A percentile compares a stretch with the other conserved stretches of the same genome.
Conservation (phyloP, 2,329 filamentous ascomycete genomes). For the Cladosporium sp. region DNA sequence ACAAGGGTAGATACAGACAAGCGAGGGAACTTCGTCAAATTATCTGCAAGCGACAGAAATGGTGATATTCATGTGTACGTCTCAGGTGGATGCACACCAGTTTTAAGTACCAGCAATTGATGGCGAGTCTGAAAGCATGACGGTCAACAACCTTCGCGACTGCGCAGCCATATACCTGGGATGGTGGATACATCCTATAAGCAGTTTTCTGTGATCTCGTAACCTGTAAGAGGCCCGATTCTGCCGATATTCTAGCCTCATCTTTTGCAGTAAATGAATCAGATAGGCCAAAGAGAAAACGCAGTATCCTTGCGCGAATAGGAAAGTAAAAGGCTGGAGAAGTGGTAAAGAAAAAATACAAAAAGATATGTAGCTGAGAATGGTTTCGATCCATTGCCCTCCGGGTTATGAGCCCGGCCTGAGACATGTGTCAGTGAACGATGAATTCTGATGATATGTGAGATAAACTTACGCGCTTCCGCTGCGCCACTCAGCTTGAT, state of each 20-base stretch:
- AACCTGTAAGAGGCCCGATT: too few species aligned
- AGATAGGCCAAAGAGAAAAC: background rate
- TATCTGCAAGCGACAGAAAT: too few species aligned
- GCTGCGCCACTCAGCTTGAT: constrained; percentile 11
- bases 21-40: too few species aligned
- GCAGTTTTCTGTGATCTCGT: too few species aligned
- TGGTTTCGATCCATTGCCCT: constrained; percentile 13
- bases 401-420: constrained; percentile 11
- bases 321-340: background rate
- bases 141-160: background rate
- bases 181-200: too few species aligned
- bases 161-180: too few species aligned
- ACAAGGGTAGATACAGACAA: background rate
- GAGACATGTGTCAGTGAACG: background rate
- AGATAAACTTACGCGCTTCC: background rate
- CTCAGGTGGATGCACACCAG: background rate
- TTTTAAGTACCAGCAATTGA: background rate
- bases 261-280: too few species aligned
- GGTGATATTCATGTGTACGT: too few species aligned
- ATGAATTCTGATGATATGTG: background rate
- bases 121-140: background rate
- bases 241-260: too few species aligned
- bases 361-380: constrained; percentile 7
- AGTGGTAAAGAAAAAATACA: background rate
- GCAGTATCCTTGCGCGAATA: background rate